Base-by-base conservation (phyloP, 805 yeast genomes). In the Metschnikowia reukaufii region DNA sequence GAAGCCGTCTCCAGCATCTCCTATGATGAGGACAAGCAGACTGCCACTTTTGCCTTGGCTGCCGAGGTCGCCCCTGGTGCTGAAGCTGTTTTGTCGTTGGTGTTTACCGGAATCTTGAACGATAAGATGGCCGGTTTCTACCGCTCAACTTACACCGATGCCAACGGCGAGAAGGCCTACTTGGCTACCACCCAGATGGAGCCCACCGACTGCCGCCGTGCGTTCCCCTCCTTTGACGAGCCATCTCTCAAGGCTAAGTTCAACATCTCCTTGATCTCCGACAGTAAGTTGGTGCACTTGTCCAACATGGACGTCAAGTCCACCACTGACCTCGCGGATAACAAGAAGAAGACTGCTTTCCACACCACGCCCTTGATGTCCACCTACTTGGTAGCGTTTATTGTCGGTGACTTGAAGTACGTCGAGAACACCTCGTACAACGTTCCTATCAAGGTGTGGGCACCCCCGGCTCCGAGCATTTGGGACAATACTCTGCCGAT, bases 151-250 rank as follows among this genome's bases (percentile, higher is more conserved):
- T 86, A 86, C 64, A 40, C 44, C 18, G 74, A 74, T 52, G 74
- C 76, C 49, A 75, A 84, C 52, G 86, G 88, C 18, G 73, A 74
- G 49, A 82, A 81, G 33, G 83, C 82, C 60, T 83, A 84, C 64
- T 74, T 86, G 77, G 88, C 89, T 36, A 83, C 91, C 38, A 86
- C 95, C 37, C 96, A 87, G 67, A 83, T 87, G 81, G 95, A 87
- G 69, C 83, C 95, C 19, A 84, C 92, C 17, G 94, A 87, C 62
- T 88, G 92, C 57, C 81, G 96, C 59, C 78, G 89, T 59, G 94
- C 94, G 8, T 87, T 87, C 76, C 96, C 96, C 29, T 86, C 86
- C 61, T 85, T 83, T 59, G 96, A 87, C 66, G 94, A 86, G 64
- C 95, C 96, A 18, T 81, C 86, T 47, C 75, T 84, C 49, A 87